Percentiles rank a stretch among this genome's conserved stretches.
Conservation (phyloP, 805 yeast species). For the Metschnikowia noctiluminum region DNA sequence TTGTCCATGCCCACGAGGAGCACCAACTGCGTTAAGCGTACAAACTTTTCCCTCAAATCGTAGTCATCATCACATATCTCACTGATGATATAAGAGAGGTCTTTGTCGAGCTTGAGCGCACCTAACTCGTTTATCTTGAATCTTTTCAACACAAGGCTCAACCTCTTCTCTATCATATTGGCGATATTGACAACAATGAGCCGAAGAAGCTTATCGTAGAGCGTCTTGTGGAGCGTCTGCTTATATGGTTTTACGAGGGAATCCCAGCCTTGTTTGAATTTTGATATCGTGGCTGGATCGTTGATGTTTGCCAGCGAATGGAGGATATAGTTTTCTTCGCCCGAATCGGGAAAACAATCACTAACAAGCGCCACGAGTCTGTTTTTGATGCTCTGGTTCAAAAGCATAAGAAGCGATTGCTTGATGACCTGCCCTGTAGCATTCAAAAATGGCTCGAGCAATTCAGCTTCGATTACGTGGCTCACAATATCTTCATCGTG, state of each 20-base stretch:
- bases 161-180: slow-evolving; percentile 37
- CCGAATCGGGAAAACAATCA: slow-evolving; percentile 40
- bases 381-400: slow-evolving; percentile 45
- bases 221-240: slow-evolving; percentile 49
- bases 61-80: slow-evolving; percentile 72
- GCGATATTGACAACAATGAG: slow-evolving; percentile 45
- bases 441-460: slow-evolving; percentile 27
- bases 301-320: slow-evolving; percentile 27
- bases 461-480: slow-evolving; percentile 28
- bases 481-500: slow-evolving; percentile 33
- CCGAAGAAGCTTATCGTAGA: slow-evolving; percentile 48
- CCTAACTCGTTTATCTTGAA: slow-evolving; percentile 72
- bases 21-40: slow-evolving; percentile 79
- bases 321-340: slow-evolving; percentile 30
- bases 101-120: slow-evolving; percentile 77
- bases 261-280: slow-evolving; percentile 65
- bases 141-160: slow-evolving; percentile 62
- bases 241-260: slow-evolving; percentile 61
- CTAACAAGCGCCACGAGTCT: slow-evolving; percentile 41
- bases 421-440: slow-evolving; percentile 31
- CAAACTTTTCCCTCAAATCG: slow-evolving; percentile 70
- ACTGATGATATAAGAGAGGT: slow-evolving; percentile 68
- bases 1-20: slow-evolving; percentile 81
- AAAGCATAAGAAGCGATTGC: slow-evolving; percentile 44
- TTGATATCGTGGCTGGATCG: slow-evolving; percentile 35